Percentiles rank a stretch among this genome's conserved stretches.
Evolutionary conservation across 176 grass and related monocot genomes (phyloP).

Genomic region (Musa itinerans): DNA sequence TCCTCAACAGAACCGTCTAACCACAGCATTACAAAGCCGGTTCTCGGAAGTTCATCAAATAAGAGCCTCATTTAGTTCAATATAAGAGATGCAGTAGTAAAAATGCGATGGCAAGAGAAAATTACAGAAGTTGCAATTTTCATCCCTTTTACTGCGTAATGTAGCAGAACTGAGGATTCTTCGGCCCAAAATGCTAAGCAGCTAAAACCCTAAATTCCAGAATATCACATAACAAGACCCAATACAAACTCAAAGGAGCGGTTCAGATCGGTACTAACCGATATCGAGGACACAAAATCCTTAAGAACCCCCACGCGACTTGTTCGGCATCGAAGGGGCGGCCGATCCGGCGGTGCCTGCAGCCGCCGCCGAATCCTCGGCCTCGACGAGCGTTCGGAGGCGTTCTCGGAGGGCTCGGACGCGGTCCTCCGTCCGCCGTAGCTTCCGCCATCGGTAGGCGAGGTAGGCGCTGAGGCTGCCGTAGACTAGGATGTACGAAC

Average conservation of each 20-base stretch:
- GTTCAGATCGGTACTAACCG: neutral
- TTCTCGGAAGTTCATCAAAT: too few relatives aligned
- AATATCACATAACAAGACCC: neutral
- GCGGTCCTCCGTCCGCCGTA: constrained; percentile 77
- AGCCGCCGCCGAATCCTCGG: constrained; percentile 35
- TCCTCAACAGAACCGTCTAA: too few relatives aligned
- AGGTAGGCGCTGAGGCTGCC: constrained; percentile 60
- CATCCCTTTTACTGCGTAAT: too few relatives aligned
- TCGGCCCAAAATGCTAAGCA: too few relatives aligned
- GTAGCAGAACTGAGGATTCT: too few relatives aligned
- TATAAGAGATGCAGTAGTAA: too few relatives aligned
- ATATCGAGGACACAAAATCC: too few relatives aligned
- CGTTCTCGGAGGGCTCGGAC: constrained; percentile 62
- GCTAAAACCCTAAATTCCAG: neutral
- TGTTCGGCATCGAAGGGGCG: neutral
- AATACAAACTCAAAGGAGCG: neutral
- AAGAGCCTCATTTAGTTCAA: too few relatives aligned
- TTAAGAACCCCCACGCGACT: neutral
- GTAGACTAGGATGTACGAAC: constrained; percentile 96
- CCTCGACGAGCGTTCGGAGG: constrained; percentile 55
- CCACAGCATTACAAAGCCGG: too few relatives aligned
- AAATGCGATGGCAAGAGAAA: too few relatives aligned
- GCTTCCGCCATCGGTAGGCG: constrained; percentile 69
- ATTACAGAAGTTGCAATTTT: too few relatives aligned
- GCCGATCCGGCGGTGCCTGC: neutral